Evolutionary conservation across 352 stramenopile genomes (phyloP).

Genomic region (Phytophthora cryptogea): DNA sequence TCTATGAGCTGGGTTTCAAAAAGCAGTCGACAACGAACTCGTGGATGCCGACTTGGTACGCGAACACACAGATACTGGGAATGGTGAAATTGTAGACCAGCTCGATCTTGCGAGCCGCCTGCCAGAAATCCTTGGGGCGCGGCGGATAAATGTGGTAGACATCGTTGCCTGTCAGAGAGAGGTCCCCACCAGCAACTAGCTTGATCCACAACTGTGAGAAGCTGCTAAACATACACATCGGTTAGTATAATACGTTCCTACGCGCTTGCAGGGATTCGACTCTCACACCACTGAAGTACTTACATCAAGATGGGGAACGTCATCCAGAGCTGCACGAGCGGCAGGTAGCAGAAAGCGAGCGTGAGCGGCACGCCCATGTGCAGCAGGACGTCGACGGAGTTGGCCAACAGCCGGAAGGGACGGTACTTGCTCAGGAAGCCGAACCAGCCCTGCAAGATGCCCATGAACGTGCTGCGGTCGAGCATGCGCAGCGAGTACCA

Average conservation of each 20-base stretch:
- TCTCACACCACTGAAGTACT: constrained; percentile 5
- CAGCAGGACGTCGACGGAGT: constrained; percentile 44
- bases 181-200: constrained; percentile 42
- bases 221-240: constrained; percentile 19
- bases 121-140: constrained; percentile 51
- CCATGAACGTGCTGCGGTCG: constrained; percentile 49
- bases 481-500: constrained; percentile 55
- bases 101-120: constrained; percentile 46
- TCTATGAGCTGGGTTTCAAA: constrained; percentile 19
- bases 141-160: constrained; percentile 53
- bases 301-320: constrained; percentile 47
- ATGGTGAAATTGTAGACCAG: constrained; percentile 48
- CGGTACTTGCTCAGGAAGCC: constrained; percentile 46
- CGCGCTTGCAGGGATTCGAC: no score
- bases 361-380: constrained; percentile 49
- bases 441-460: constrained; percentile 55
- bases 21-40: constrained; percentile 38
- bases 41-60: constrained; percentile 32
- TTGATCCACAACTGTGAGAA: constrained; percentile 55
- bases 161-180: constrained; percentile 41
- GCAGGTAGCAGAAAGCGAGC: constrained; percentile 50
- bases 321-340: constrained; percentile 54
- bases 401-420: constrained; percentile 38
- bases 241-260: no score
- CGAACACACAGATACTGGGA: constrained; percentile 40